These are phyloP conservation scores for Cladosporium sp. DNA, from an alignment of 2,329 filamentous ascomycete species.

Conservation along the genomic window DNA sequence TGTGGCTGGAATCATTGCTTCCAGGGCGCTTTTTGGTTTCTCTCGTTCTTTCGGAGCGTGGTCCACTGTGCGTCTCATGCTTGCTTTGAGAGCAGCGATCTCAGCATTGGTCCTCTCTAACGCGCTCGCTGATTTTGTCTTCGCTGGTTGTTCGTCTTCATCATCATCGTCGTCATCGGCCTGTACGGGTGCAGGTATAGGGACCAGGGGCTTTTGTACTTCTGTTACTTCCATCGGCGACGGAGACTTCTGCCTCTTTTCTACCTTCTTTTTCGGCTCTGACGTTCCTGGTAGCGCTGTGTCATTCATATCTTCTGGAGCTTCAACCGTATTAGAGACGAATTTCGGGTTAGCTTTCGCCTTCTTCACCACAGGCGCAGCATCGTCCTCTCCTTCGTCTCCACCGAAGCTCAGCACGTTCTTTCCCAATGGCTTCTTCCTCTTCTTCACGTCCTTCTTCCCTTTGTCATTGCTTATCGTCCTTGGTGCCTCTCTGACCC, in stretches of 20 bases:
- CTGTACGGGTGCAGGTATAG: neutral
- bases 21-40: constrained; percentile 63
- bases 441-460: constrained; percentile 54
- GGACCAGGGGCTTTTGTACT: constrained; percentile 1
- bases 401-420: constrained; percentile 71
- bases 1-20: constrained; percentile 69
- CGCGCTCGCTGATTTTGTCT: constrained; percentile 15
- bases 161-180: constrained; percentile 24
- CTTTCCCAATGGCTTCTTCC: constrained; percentile 70
- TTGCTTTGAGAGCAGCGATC: constrained; percentile 74
- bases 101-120: constrained; percentile 73
- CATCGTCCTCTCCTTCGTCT: constrained; percentile 58
- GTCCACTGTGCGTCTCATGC: constrained; percentile 63
- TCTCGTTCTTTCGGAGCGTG: constrained; percentile 41
- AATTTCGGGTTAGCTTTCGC: constrained; percentile 75
- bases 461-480: constrained; percentile 45
- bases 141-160: constrained; percentile 14
- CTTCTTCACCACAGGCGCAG: constrained; percentile 64
- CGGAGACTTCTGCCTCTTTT: constrained; percentile 13
- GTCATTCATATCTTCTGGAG: constrained; percentile 20
- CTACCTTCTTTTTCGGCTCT: constrained; percentile 17
- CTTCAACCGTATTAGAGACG: constrained; percentile 37
- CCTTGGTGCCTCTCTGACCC: constrained; percentile 53
- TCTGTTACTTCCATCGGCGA: constrained; percentile 15
- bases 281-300: constrained; percentile 21